Evolutionary conservation across 2,329 filamentous ascomycete species (phyloP).

Genomic region (Aspergillus terreus): DNA sequence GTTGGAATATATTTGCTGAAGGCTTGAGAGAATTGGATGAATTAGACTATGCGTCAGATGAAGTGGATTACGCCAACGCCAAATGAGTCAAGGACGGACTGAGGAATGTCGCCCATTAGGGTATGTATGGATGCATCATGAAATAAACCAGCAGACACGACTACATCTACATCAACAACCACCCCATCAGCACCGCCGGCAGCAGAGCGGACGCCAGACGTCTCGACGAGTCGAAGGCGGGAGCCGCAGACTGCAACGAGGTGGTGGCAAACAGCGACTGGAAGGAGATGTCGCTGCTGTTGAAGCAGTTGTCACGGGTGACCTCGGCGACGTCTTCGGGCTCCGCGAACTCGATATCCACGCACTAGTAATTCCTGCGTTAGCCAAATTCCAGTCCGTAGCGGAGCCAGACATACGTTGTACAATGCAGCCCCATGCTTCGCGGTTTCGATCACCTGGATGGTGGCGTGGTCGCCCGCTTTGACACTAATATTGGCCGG

Average conservation of each 20-base stretch:
- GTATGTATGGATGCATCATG: background rate
- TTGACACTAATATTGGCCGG: slow-evolving; percentile 68
- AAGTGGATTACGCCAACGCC: too few species aligned
- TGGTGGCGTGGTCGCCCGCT: slow-evolving; percentile 82
- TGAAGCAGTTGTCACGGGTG: slow-evolving; percentile 82
- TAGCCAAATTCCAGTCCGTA: background rate
- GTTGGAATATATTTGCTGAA: too few species aligned
- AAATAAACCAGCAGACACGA: background rate
- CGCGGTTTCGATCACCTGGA: slow-evolving; percentile 80
- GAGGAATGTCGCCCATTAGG: too few species aligned
- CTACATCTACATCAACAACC: slow-evolving; percentile 14
- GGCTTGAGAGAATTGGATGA: too few species aligned
- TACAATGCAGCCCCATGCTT: slow-evolving; percentile 79
- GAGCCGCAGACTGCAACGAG: slow-evolving; percentile 23
- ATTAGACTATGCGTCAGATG: too few species aligned
- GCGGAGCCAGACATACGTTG: slow-evolving; percentile 57
- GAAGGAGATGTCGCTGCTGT: slow-evolving; percentile 74
- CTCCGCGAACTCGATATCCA: slow-evolving; percentile 88
- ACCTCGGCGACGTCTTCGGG: slow-evolving; percentile 72
- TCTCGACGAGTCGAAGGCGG: slow-evolving; percentile 14
- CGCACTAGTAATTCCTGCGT: slow-evolving; percentile 59
- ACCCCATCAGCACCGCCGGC: slow-evolving; percentile 19
- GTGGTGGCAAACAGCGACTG: slow-evolving; percentile 62
- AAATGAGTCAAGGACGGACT: too few species aligned
- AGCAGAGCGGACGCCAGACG: slow-evolving; percentile 18